Percentiles rank a stretch among this genome's conserved stretches.
Evolutionary conservation across 2,329 filamentous ascomycete species (phyloP).

Genomic region (Chlorencoelia australis): DNA sequence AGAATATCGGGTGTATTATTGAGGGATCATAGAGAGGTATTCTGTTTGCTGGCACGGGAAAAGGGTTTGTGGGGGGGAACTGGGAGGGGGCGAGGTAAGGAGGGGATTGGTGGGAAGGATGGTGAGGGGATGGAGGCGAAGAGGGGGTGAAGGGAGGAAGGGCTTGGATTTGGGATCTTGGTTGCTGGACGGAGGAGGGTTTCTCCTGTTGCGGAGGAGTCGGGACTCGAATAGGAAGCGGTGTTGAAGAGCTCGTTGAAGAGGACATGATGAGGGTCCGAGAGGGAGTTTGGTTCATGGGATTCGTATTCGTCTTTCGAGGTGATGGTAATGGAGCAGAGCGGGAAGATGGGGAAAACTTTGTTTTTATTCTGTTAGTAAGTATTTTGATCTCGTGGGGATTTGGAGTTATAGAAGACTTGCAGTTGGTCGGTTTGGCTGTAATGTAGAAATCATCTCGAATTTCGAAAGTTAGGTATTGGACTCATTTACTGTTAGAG

Average conservation of each 20-base stretch:
- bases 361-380: no score
- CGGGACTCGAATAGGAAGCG: neutral
- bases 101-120: neutral
- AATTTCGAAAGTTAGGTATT: no score
- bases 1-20: slow-evolving; percentile 64
- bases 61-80: slow-evolving; percentile 8
- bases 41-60: slow-evolving; percentile 1
- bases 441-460: no score
- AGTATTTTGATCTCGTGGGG: neutral
- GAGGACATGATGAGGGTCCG: neutral
- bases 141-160: slow-evolving; percentile 31
- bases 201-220: no score
- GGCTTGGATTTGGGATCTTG: slow-evolving; percentile 38
- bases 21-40: slow-evolving; percentile 36
- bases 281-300: slow-evolving; percentile 4
- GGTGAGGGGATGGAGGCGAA: slow-evolving; percentile 14
- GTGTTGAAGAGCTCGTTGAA: neutral
- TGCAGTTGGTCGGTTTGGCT: slow-evolving; percentile 16
- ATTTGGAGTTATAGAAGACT: neutral
- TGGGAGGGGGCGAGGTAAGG: slow-evolving; percentile 16
- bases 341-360: slow-evolving; percentile 4
- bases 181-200: slow-evolving; percentile 5
- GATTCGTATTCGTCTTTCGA: no score
- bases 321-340: slow-evolving; percentile 3
- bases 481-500: no score